Percentiles rank a stretch among this genome's conserved stretches.
Conservation (phyloP, 768 basidiomycete genomes). For the Lactarius indigo region DNA sequence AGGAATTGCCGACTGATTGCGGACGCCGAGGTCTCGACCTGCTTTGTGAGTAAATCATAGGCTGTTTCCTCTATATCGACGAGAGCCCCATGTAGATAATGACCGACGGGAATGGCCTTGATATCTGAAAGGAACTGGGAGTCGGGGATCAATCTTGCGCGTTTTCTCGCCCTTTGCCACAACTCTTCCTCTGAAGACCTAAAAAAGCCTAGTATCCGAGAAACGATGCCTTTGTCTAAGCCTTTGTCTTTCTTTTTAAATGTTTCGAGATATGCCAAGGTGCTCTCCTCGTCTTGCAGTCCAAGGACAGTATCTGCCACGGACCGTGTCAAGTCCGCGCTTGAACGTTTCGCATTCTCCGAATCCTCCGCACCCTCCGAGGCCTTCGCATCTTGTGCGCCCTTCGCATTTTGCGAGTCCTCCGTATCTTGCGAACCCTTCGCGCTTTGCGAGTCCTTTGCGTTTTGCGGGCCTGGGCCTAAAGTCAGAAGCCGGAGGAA, state of each 20-base stretch:
- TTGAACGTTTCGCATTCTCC: too few relatives aligned
- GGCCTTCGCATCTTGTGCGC: too few relatives aligned
- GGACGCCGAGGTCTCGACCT: slow-evolving; percentile 1
- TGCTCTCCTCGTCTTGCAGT: background rate
- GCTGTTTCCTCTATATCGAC: slow-evolving; percentile 3
- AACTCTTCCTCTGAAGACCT: background rate
- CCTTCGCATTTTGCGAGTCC: too few relatives aligned
- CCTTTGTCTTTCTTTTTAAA: background rate
- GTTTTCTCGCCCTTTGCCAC: background rate
- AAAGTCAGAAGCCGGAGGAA: background rate
- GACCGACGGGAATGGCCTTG: background rate
- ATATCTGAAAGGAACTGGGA: slow-evolving; percentile 11
- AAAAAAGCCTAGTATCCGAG: background rate
- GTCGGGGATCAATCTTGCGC: slow-evolving; percentile 6
- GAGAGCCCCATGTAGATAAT: background rate
- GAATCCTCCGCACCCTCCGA: too few relatives aligned
- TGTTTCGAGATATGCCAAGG: background rate
- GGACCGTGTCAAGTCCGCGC: background rate
- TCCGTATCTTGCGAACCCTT: too few relatives aligned
- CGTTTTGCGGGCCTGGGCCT: background rate
- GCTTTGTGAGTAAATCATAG: background rate
- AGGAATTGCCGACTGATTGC: slow-evolving; percentile 1
- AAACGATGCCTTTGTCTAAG: background rate
- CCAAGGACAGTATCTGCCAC: background rate
- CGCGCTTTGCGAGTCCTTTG: background rate